Conservation (phyloP, 768 basidiomycete species). For the Termitomyces bulborhizus region DNA sequence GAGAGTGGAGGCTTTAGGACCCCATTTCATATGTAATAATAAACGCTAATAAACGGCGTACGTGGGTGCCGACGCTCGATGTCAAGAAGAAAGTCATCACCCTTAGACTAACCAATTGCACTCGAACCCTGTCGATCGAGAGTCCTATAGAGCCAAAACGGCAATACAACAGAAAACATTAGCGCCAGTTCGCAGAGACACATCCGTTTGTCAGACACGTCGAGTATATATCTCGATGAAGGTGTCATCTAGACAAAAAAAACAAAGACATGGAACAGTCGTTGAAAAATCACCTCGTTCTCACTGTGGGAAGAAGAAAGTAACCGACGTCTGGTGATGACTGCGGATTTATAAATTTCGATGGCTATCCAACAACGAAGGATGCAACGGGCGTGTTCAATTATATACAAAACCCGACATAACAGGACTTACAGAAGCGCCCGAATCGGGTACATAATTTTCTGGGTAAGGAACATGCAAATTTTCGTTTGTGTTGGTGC, state of each 20-base stretch:
- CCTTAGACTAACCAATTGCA: background rate
- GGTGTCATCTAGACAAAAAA: background rate
- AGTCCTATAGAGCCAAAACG: background rate
- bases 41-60: background rate
- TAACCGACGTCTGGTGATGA: conserved; percentile 2
- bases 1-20: background rate
- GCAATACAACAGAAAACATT: background rate
- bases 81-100: background rate
- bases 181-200: background rate
- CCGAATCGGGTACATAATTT: background rate
- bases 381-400: background rate
- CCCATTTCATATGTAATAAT: background rate
- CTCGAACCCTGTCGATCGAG: background rate
- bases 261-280: background rate
- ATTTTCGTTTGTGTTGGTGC: background rate
- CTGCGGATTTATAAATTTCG: background rate
- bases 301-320: background rate
- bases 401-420: conserved; percentile 3
- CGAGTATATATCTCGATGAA: background rate
- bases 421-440: background rate
- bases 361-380: background rate
- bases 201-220: background rate
- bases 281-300: conserved; percentile 3
- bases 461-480: background rate
- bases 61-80: background rate